Percentiles rank a stretch among this genome's conserved stretches.
These are phyloP conservation scores for Fusarium torreyae DNA, from an alignment of 2,329 filamentous ascomycete species.

Conservation along the genomic window DNA sequence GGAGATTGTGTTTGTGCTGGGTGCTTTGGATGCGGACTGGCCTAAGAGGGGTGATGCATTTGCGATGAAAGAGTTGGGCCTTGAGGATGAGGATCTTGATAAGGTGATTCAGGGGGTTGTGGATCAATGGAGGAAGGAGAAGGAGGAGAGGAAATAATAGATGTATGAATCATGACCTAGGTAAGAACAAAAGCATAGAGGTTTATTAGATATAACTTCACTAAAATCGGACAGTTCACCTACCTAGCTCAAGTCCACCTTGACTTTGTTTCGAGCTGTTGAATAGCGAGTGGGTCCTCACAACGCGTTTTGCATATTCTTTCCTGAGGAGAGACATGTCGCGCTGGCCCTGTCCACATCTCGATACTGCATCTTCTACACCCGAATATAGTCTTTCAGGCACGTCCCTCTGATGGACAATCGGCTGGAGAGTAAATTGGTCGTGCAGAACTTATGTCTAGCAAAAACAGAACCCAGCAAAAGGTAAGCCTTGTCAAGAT, in stretches of 20 bases:
- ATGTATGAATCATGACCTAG: neutral
- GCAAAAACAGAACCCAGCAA: neutral
- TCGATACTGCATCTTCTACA: too few relatives aligned
- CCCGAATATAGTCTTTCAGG: too few relatives aligned
- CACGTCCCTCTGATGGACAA: too few relatives aligned
- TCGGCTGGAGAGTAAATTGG: too few relatives aligned
- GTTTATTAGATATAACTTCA: neutral
- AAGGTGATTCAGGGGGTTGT: slow-evolving; percentile 57
- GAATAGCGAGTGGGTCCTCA: too few relatives aligned
- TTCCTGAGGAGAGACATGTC: too few relatives aligned
- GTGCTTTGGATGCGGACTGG: slow-evolving; percentile 65
- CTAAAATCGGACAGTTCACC: too few relatives aligned
- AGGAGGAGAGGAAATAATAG: slow-evolving; percentile 22
- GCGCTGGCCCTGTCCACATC: too few relatives aligned
- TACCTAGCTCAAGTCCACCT: too few relatives aligned
- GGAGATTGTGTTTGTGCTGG: slow-evolving; percentile 66
- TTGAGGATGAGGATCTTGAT: slow-evolving; percentile 64
- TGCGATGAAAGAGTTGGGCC: slow-evolving; percentile 63
- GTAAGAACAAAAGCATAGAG: neutral
- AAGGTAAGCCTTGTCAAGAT: neutral
- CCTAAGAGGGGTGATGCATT: slow-evolving; percentile 60
- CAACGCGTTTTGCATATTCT: too few relatives aligned
- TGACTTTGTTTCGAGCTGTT: too few relatives aligned
- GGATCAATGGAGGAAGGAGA: slow-evolving; percentile 39
- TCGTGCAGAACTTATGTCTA: neutral